Evolutionary conservation across 1,284 basidiomycete genomes (phyloP), one percentile per base, ranked within the genome.

Genomic region (Malassezia arunalokei): DNA sequence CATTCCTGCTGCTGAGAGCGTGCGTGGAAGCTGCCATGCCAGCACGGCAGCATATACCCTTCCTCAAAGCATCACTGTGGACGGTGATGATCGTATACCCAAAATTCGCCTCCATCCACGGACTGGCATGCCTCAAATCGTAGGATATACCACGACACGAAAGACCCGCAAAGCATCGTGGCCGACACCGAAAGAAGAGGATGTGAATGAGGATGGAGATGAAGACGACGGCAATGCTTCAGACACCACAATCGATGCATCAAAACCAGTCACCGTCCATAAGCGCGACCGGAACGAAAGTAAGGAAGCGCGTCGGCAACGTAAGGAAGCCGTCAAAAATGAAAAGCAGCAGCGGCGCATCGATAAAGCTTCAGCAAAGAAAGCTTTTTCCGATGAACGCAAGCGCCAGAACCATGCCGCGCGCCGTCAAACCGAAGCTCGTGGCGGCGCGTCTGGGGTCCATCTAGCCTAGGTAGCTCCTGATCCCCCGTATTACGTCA

Each of bases 271-370:
- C 45, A 15, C 12, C 33, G 11, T 8, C 35, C 29, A 14, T 44
- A 61, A 58, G 41, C 57, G 65, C 3, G 57, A 63, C 39, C 47
- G 59, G 8, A 65, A 65, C 58, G 94, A 99, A 75, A 79, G 82
- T 3, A 81, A 81, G 51, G 89, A 90, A 62, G 88, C 87, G 41
- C 88, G 87, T 74, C 88, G 83, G 66, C 81, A 82, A 0, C 81
- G 94, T 17, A 99, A 98, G 74, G 78, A 81, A n/a, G 83, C 82
- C 0, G 81, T 89, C 33, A 98, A 95, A 74, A 80, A 79, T 24
- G 54, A 53, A 47, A 70, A 70, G 47, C 60, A 66, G 58, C 49
- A 50, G 27, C 55, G 67, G 14, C 61, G 65, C 30, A 47, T 58
- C 17, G 51, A 59, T 8, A 69, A 66, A 54, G 47, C 60, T 20